Base-by-base conservation (phyloP, 129 eudicot genomes). In the Flaveria sonorensis region DNA sequence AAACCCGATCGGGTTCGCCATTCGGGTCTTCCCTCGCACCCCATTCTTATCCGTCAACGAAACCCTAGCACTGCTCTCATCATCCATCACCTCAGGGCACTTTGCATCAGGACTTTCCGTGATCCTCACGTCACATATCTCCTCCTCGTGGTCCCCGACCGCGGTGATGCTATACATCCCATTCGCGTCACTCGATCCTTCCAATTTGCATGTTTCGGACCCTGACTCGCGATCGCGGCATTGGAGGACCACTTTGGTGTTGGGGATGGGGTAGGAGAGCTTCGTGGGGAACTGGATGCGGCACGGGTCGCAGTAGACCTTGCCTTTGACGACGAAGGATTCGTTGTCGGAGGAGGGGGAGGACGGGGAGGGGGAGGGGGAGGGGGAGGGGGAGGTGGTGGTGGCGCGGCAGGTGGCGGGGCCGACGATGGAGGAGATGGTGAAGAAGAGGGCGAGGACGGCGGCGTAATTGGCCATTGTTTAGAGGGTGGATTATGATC, bases 291-390 rank as follows among this genome's bases (percentile, higher is more conserved):
- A 88, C 45, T 83, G 79, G 16, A 86, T 81, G 7, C 86, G 82
- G 65, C 93, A 88, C 1, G 93, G 84, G 66, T 88, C 93, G 21
- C 93, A 88, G 30, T 86, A 88, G n/a, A 88, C 90, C 15, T 48
- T 74, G 61, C 93, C 93, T 73, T 81, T 36, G 3, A 88, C 77
- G 1, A 57, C 23, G 80, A 81, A 86, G 14, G 84, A 26, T 20
- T 81, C 76, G 23, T 46, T 56, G 9, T 16, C 43, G 14, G 30
- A 0, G 2, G 74, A 39, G 19, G 74, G 21, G 0, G 72, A 1
- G 59, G 75, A 7, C 1, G 82, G 70, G 10, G 51, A 1, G 0
- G 82, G 51, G 11, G 63, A n/a, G 13, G 77, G 46, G 63, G 69
- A 28, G 51, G 77, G 30, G 45, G 30, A n/a, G 7, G 62, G 7